These are phyloP conservation scores for Phoma sp. DNA, from an alignment of 2,329 filamentous ascomycete species.

Conservation along the genomic window DNA sequence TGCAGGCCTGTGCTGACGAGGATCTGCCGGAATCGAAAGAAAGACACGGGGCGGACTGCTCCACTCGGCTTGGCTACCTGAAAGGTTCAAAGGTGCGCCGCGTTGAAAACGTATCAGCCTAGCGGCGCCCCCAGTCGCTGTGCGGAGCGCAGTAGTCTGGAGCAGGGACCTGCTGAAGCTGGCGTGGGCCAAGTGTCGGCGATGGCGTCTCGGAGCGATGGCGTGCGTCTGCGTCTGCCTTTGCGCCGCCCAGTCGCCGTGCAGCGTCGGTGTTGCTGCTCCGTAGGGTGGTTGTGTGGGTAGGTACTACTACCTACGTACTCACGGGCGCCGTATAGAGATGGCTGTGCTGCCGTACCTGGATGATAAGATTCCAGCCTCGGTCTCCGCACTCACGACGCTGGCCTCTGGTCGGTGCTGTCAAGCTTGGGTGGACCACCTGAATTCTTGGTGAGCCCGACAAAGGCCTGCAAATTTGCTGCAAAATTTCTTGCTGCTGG, in stretches of 20 bases:
- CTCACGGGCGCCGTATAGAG: neutral
- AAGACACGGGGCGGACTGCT: slow-evolving; percentile 21
- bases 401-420: neutral
- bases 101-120: slow-evolving; percentile 29
- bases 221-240: slow-evolving; percentile 26
- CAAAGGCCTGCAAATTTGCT: slow-evolving; percentile 19
- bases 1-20: slow-evolving; percentile 39
- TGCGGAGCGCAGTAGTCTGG: slow-evolving; percentile 19
- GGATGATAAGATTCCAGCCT: slow-evolving; percentile 10
- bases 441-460: slow-evolving; percentile 13
- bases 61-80: slow-evolving; percentile 33
- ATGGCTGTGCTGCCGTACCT: slow-evolving; percentile 17
- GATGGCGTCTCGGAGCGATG: slow-evolving; percentile 25
- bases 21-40: slow-evolving; percentile 42
- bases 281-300: too few species aligned
- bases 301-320: too few species aligned
- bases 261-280: slow-evolving; percentile 7
- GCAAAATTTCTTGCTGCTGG: slow-evolving; percentile 13
- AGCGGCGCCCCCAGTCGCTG: slow-evolving; percentile 26
- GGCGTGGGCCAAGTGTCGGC: slow-evolving; percentile 5
- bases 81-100: slow-evolving; percentile 33
- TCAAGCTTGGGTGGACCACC: slow-evolving; percentile 1
- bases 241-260: slow-evolving; percentile 9
- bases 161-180: slow-evolving; percentile 19
- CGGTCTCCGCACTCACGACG: slow-evolving; percentile 18